Evolutionary conservation across 2,329 filamentous ascomycete species (phyloP).

Genomic region (Rutstroemia sp.): DNA sequence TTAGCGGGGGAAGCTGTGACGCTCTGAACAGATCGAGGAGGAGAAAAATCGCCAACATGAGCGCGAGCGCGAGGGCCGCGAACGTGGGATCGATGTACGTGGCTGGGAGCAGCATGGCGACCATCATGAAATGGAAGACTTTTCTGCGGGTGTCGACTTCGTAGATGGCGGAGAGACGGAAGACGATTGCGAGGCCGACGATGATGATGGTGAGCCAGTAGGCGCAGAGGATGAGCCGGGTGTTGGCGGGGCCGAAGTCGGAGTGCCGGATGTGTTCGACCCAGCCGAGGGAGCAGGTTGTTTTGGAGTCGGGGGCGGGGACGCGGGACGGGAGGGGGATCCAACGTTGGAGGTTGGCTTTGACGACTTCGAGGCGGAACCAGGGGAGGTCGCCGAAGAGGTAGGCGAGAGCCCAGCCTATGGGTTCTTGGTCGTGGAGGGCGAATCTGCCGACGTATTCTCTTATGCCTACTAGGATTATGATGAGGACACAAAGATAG

Average conservation of each 20-base stretch:
- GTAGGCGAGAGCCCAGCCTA: slow-evolving; percentile 91
- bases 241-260: slow-evolving; percentile 68
- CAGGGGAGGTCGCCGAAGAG: slow-evolving; percentile 69
- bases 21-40: slow-evolving; percentile 84
- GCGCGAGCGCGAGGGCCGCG: slow-evolving; percentile 67
- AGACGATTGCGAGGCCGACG: slow-evolving; percentile 65
- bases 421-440: slow-evolving; percentile 66
- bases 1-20: slow-evolving; percentile 83
- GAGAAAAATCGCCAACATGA: slow-evolving; percentile 78
- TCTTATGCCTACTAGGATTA: slow-evolving; percentile 66
- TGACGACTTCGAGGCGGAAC: slow-evolving; percentile 65
- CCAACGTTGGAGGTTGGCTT: slow-evolving; percentile 65
- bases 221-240: slow-evolving; percentile 64
- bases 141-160: slow-evolving; percentile 95
- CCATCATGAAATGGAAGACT: slow-evolving; percentile 98
- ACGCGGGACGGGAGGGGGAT: slow-evolving; percentile 55
- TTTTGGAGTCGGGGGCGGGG: slow-evolving; percentile 22
- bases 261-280: slow-evolving; percentile 57
- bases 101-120: slow-evolving; percentile 84
- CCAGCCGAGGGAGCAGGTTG: slow-evolving; percentile 47
- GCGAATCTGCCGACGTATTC: slow-evolving; percentile 60
- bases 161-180: slow-evolving; percentile 65
- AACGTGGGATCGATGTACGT: slow-evolving; percentile 83
- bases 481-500: slow-evolving; percentile 57
- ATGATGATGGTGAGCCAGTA: slow-evolving; percentile 69